These are phyloP conservation scores for Backusella mclennaniae DNA, from an alignment of 192 early-diverging fungal genomes.

Conservation along the genomic window DNA sequence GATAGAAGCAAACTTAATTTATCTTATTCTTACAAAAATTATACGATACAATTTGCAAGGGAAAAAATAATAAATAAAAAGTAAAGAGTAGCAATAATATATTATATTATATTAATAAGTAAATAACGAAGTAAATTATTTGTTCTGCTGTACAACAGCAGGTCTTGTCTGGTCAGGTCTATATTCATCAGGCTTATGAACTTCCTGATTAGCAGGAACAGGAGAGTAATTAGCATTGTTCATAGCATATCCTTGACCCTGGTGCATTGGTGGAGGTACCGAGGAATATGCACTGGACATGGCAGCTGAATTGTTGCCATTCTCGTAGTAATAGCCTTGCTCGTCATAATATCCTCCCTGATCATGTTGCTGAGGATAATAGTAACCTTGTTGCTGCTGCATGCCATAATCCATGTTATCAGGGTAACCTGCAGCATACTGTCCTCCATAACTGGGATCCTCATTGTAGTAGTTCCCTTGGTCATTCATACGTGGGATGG, in stretches of 20 bases:
- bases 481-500: not conserved
- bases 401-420: slow-evolving; percentile 9
- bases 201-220: not conserved
- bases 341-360: slow-evolving; percentile 12
- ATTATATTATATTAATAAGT: slow-evolving; percentile 9
- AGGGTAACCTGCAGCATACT: not conserved
- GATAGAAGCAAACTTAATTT: not conserved
- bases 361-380: slow-evolving; percentile 13
- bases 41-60: not conserved
- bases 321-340: slow-evolving; percentile 16
- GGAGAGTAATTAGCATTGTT: not conserved
- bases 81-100: not conserved
- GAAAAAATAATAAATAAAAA: not conserved
- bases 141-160: not conserved
- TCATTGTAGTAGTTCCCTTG: slow-evolving; percentile 16
- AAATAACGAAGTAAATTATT: slow-evolving; percentile 4
- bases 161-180: not conserved
- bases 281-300: not conserved
- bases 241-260: slow-evolving; percentile 4
- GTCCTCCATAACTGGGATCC: not conserved
- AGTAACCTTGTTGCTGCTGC: slow-evolving; percentile 20
- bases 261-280: not conserved
- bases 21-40: not conserved
- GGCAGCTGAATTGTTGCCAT: too few relatives aligned
- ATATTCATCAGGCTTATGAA: slow-evolving; percentile 12